Evolutionary conservation across 768 basidiomycete genomes (phyloP).

Genomic region (Boletus subparvulus): DNA sequence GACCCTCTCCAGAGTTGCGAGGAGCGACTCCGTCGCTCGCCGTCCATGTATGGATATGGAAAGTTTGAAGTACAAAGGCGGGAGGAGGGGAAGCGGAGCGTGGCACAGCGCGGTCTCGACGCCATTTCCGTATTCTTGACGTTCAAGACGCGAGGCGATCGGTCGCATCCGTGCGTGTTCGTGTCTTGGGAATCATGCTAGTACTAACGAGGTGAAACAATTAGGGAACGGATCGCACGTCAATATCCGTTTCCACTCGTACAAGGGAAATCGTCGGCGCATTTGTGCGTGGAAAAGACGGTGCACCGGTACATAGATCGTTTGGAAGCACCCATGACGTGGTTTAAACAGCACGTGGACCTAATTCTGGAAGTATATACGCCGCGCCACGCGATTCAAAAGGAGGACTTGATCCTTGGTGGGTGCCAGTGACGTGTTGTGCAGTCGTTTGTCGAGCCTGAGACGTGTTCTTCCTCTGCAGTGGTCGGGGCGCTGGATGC

Average conservation of each 20-base stretch:
- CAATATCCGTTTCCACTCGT: constrained; percentile 61
- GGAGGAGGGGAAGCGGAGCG: constrained; percentile 54
- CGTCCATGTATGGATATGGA: constrained; percentile 66
- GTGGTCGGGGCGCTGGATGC: constrained; percentile 73
- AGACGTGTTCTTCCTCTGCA: constrained; percentile 15
- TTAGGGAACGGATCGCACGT: constrained; percentile 46
- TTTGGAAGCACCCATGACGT: constrained; percentile 62
- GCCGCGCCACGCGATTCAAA: constrained; percentile 45
- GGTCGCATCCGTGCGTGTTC: constrained; percentile 40
- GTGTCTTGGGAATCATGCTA: neutral
- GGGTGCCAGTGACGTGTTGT: neutral
- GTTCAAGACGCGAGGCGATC: constrained; percentile 39
- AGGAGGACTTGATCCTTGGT: constrained; percentile 59
- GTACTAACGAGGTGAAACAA: neutral
- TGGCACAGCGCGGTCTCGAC: constrained; percentile 57
- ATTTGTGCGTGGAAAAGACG: constrained; percentile 67
- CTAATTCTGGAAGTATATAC: constrained; percentile 58
- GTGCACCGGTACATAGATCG: constrained; percentile 66
- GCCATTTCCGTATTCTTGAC: constrained; percentile 49
- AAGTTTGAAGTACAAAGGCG: constrained; percentile 44
- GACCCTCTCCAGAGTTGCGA: constrained; percentile 48
- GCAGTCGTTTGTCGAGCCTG: neutral
- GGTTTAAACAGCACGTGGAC: constrained; percentile 72
- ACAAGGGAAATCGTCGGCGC: constrained; percentile 63
- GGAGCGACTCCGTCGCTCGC: constrained; percentile 45